phyloP scores from a whole-genome alignment of 2,329 filamentous ascomycete species.

The Fusarium globosum region DNA sequence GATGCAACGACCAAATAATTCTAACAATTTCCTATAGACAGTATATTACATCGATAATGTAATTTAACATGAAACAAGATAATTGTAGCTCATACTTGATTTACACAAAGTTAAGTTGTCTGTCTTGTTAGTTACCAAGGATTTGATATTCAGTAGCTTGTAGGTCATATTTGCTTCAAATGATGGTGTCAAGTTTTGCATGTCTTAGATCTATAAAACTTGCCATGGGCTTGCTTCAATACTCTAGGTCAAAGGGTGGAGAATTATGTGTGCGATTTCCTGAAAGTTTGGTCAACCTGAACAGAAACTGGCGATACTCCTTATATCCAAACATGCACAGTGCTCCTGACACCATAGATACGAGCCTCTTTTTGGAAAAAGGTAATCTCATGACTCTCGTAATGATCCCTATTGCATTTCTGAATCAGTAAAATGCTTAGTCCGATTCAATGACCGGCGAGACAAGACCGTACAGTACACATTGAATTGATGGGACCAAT shows the following conservation, averaged over 20 bases:
- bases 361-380: not conserved
- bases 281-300: not conserved
- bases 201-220: not conserved
- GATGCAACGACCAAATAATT: not conserved
- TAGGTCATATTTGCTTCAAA: not conserved
- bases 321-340: not conserved
- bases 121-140: not conserved
- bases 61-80: not conserved
- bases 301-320: not conserved
- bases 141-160: not conserved
- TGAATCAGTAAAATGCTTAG: not conserved
- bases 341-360: not conserved
- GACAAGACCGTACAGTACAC: not conserved
- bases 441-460: not conserved
- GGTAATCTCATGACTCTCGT: not conserved
- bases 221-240: not conserved
- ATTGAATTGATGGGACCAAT: not conserved
- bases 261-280: not conserved
- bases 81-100: not conserved
- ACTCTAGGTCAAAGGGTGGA: not conserved
- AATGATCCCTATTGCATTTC: not conserved
- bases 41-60: not conserved
- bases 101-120: not conserved
- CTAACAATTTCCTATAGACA: not conserved
- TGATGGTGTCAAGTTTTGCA: not conserved